phyloP scores from a whole-genome alignment of 2,329 filamentous ascomycete genomes.

The Parascedosporium putredinis region DNA sequence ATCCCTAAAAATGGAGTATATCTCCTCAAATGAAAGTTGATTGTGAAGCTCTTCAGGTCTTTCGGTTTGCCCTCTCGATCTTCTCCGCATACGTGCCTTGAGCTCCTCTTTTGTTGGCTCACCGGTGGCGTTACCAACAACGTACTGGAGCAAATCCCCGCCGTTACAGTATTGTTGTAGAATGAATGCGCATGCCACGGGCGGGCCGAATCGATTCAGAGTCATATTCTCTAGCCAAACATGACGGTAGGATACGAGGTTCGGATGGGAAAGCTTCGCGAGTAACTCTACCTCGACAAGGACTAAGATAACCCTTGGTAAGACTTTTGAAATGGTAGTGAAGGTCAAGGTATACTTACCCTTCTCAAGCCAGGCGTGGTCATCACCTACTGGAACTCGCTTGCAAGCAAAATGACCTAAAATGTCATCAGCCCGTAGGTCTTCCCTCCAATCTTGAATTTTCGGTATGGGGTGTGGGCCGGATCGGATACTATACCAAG shows the following conservation, averaged over 20 bases:
- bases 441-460: too few species aligned
- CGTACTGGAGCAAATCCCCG: conserved; percentile 80
- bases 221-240: conserved; percentile 91
- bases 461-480: too few species aligned
- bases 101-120: conserved; percentile 69
- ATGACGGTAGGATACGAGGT: conserved; percentile 91
- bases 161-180: conserved; percentile 95
- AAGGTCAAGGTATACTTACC: conserved; percentile 18
- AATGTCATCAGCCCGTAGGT: too few species aligned
- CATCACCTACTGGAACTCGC: conserved; percentile 86
- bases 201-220: conserved; percentile 77
- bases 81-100: conserved; percentile 75
- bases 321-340: background rate
- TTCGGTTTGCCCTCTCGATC: conserved; percentile 68
- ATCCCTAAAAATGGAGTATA: conserved; percentile 93
- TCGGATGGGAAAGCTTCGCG: conserved; percentile 84
- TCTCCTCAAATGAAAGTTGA: conserved; percentile 67
- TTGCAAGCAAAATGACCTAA: conserved; percentile 83
- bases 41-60: conserved; percentile 41
- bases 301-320: conserved; percentile 30
- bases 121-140: conserved; percentile 57
- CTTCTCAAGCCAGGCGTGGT: conserved; percentile 92
- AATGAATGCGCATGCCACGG: conserved; percentile 90
- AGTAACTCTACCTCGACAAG: conserved; percentile 87
- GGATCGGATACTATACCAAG: conserved; percentile 36